Base-by-base conservation (phyloP, 352 stramenopile species). In the Globisporangium acanthophoron region DNA sequence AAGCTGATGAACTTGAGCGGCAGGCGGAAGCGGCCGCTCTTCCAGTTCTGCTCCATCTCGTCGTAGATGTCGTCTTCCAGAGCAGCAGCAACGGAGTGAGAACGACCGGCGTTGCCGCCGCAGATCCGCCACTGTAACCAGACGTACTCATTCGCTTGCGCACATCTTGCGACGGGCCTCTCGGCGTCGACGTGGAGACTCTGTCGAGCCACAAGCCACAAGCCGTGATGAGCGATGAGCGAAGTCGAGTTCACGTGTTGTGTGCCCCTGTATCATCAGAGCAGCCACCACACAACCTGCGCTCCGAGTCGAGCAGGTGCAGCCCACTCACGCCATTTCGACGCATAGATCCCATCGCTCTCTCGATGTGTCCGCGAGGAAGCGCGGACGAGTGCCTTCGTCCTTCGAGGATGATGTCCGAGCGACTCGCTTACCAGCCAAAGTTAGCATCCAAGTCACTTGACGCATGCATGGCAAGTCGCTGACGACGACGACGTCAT, bases 1-100 rank as follows among this genome's bases (percentile, higher is more conserved):
- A 90, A 90, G 29, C 74, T 66, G 50, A 85, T 57, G 41, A 92
- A 92, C 61, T 87, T 89, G 40, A 78, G 57, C 7, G 83, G 80
- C 44, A 92, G 54, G 46, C 72, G 74, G 41, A 90, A 67, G 56
- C 67, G 64, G 1, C 82, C 79, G 24, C 60, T 66, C 31, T 67
- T 67, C 52, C 67, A 78, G 39, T 69, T 76, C 40, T 67, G 65
- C 50, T 88, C 70, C 62, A 90, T 87, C 62, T 92, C 83, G 13
- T 52, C 54, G 51, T 87, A 92, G 29, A 92, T 82, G 50, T 92
- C 78, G 43, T 77, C 74, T 81, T 24, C 7, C 9, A 27, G 7
- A 29, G 27, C 3, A 40, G 16, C 12, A 39, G 11, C 6, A 41
- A 21, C 46, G 24, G n/a, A 20, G 47, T 39, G 9, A 18, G 31